phyloP scores from a whole-genome alignment of 2,329 filamentous ascomycete species.

The Penicillium aurantiogriseum region DNA sequence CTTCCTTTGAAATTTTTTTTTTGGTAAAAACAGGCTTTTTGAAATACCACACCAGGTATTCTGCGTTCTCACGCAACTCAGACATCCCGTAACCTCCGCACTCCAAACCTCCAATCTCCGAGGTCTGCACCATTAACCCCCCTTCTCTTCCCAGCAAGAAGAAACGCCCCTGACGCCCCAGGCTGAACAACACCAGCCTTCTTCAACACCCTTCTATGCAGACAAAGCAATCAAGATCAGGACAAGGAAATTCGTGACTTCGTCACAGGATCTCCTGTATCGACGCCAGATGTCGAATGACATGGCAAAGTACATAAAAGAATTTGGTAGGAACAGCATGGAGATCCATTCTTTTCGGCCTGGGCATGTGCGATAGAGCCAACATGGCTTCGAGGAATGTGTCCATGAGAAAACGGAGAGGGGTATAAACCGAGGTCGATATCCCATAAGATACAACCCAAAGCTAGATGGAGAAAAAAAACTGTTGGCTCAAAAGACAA shows the following conservation, averaged over 20 bases:
- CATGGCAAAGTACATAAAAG: conserved; percentile 12
- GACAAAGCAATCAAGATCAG: conserved; percentile 12
- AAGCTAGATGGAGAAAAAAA: neutral
- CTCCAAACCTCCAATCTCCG: neutral
- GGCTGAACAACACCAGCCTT: neutral
- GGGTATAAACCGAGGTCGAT: conserved; percentile 17
- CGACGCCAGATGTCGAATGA: conserved; percentile 10
- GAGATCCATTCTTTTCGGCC: neutral
- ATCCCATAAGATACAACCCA: conserved; percentile 21
- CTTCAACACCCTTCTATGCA: conserved; percentile 16
- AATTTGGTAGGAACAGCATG: neutral
- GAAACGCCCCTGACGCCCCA: neutral
- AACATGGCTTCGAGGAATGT: conserved; percentile 6
- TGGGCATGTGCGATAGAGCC: neutral
- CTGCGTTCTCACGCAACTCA: conserved; percentile 1
- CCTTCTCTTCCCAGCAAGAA: neutral
- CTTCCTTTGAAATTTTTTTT: conserved; percentile 29
- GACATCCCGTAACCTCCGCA: neutral
- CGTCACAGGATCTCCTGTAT: conserved; percentile 19
- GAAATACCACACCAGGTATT: conserved; percentile 12
- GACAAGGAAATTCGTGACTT: conserved; percentile 27
- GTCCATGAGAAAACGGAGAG: conserved; percentile 16
- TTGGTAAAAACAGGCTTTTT: conserved; percentile 28
- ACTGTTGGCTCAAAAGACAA: conserved; percentile 5
- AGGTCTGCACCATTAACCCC: neutral